These are phyloP conservation scores for Puya raimondii DNA, from an alignment of 176 grass and related monocot species.

Conservation along the genomic window DNA sequence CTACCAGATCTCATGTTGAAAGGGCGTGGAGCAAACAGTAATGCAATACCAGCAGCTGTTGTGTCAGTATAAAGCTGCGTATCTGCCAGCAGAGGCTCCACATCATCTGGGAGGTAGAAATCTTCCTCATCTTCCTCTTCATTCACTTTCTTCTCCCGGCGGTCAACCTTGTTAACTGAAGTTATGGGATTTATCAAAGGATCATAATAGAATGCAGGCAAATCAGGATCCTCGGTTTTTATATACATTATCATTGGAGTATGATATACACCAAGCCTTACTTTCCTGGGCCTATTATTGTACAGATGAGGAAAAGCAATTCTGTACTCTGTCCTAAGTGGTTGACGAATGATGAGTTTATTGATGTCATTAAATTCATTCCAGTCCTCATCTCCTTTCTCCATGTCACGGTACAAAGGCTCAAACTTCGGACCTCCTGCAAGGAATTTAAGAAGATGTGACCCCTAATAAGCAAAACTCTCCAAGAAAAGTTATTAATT, in stretches of 20 bases:
- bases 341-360: conserved; percentile 96
- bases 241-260: conserved; percentile 99
- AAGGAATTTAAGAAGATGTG: neutral
- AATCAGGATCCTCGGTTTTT: conserved; percentile 96
- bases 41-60: conserved; percentile 81
- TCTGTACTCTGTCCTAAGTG: conserved; percentile 92
- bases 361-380: conserved; percentile 99
- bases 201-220: conserved; percentile 98
- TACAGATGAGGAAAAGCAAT: conserved; percentile 96
- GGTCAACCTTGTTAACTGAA: conserved; percentile 69
- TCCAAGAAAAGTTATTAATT: neutral
- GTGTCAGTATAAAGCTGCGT: conserved; percentile 85
- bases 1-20: conserved; percentile 96
- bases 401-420: conserved; percentile 95
- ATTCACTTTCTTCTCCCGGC: conserved; percentile 43
- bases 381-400: conserved; percentile 99
- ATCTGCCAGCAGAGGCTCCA: conserved; percentile 58
- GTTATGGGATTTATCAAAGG: conserved; percentile 95
- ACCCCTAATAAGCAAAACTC: neutral
- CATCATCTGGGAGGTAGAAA: conserved; percentile 72
- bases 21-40: conserved; percentile 81
- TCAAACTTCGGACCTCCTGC: conserved; percentile 95
- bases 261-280: conserved; percentile 80
- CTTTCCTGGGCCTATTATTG: conserved; percentile 98
- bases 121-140: conserved; percentile 80